Percentiles rank a stretch among this genome's conserved stretches.
phyloP scores from a whole-genome alignment of 208 protist genomes.

The Phytomonas sp. region DNA sequence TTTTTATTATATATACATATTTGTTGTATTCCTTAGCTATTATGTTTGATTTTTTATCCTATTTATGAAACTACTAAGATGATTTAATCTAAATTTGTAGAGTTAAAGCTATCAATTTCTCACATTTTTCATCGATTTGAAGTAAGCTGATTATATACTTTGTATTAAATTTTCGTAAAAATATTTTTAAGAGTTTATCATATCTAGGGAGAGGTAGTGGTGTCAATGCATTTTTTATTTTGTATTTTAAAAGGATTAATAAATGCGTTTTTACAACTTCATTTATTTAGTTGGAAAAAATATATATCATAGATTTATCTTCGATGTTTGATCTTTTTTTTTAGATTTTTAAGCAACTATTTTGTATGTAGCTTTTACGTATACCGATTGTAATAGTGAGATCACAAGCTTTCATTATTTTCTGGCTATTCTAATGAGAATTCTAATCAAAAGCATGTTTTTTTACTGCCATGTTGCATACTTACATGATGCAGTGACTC shows the following conservation, averaged over 20 bases:
- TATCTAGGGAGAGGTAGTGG: background rate
- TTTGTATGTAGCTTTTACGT: background rate
- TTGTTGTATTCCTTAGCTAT: background rate
- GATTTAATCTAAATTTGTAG: background rate
- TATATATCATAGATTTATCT: conserved; percentile 3
- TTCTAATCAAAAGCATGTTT: conserved; percentile 1
- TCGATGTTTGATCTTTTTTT: background rate
- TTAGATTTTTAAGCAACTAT: background rate
- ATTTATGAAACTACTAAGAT: background rate
- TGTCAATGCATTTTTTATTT: background rate
- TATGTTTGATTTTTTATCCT: background rate
- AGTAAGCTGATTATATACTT: background rate
- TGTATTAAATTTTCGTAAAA: background rate
- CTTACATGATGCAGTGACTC: background rate
- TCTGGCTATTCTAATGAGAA: background rate
- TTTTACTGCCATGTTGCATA: conserved; percentile 16
- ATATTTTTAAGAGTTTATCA: background rate
- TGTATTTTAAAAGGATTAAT: background rate
- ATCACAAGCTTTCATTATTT: background rate
- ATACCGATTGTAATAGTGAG: background rate
- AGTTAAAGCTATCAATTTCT: conserved; percentile 5
- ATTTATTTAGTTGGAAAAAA: background rate
- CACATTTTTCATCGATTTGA: conserved; percentile 1
- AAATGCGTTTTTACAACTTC: background rate
- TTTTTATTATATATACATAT: background rate